These are phyloP conservation scores for Paragyromitra xinjiangensis DNA, from an alignment of 495 filamentous ascomycete species.

Conservation along the genomic window DNA sequence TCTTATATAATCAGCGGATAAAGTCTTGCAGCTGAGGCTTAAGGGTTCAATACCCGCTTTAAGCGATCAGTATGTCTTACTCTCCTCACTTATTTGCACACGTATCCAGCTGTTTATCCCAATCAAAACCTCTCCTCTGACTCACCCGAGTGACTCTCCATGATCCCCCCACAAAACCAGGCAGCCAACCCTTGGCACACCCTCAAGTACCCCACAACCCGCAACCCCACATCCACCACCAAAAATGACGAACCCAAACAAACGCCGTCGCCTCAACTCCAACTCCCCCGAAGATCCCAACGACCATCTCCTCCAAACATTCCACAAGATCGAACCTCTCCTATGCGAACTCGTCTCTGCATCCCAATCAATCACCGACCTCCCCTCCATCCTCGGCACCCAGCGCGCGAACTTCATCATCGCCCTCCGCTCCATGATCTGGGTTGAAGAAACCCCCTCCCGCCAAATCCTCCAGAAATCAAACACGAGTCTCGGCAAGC, in stretches of 20 bases:
- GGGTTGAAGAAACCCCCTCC: background rate
- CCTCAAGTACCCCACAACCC: background rate
- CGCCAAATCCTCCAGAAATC: background rate
- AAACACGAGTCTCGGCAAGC: conserved; percentile 21
- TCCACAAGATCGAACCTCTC: conserved; percentile 14
- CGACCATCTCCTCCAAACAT: conserved; percentile 6
- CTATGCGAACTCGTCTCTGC: conserved; percentile 9
- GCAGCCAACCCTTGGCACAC: too few relatives aligned
- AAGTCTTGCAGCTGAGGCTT: too few relatives aligned
- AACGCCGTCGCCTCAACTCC: conserved; percentile 5
- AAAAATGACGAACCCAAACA: background rate
- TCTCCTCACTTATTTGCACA: too few relatives aligned
- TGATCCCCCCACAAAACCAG: too few relatives aligned
- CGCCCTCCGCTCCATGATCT: conserved; percentile 2
- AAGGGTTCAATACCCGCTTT: too few relatives aligned
- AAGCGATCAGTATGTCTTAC: too few relatives aligned
- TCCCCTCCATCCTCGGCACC: background rate
- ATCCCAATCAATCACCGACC: background rate
- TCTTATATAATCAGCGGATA: too few relatives aligned
- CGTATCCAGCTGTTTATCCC: too few relatives aligned
- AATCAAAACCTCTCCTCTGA: too few relatives aligned
- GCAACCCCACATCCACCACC: background rate
- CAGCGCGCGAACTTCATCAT: conserved; percentile 5
- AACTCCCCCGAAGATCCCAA: background rate
- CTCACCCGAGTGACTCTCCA: too few relatives aligned